Conservation (phyloP, 2,329 filamentous ascomycete species). For the Neonectria coccinea region DNA sequence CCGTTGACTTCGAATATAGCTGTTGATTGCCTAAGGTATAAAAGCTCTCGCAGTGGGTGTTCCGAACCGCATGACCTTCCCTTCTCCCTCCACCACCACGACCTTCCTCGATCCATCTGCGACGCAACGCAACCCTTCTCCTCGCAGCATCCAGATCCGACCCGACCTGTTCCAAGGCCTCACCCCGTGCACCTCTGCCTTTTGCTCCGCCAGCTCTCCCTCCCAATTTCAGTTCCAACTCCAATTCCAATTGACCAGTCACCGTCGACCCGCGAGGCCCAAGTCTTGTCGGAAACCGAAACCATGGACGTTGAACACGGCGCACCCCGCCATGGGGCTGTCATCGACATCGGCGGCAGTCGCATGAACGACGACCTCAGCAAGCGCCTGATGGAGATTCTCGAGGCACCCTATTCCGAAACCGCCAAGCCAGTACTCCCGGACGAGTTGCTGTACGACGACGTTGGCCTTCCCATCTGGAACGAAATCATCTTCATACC, state of each 20-base stretch:
- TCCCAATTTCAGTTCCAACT: neutral
- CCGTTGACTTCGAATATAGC: slow-evolving; percentile 20
- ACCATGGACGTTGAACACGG: slow-evolving; percentile 33
- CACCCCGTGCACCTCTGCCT: slow-evolving; percentile 2
- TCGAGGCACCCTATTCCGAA: slow-evolving; percentile 42
- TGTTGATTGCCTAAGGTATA: slow-evolving; percentile 36
- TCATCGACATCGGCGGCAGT: slow-evolving; percentile 55
- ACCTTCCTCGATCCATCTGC: slow-evolving; percentile 24
- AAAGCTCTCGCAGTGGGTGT: slow-evolving; percentile 40
- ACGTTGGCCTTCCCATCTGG: slow-evolving; percentile 54
- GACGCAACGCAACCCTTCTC: slow-evolving; percentile 22
- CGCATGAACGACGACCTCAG: slow-evolving; percentile 47
- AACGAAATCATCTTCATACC: slow-evolving; percentile 55
- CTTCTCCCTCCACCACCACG: slow-evolving; percentile 31
- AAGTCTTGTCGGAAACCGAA: slow-evolving; percentile 1
- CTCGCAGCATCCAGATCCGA: slow-evolving; percentile 7
- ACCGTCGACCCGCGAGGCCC: neutral
- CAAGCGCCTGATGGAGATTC: slow-evolving; percentile 43
- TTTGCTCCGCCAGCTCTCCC: slow-evolving; percentile 5
- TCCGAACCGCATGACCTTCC: slow-evolving; percentile 32
- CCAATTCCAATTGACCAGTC: neutral
- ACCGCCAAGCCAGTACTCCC: slow-evolving; percentile 49
- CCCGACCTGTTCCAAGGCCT: neutral
- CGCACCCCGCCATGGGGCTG: slow-evolving; percentile 47
- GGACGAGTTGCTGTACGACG: slow-evolving; percentile 56